Conservation (phyloP, 2,329 filamentous ascomycete species). For the Botrytis cinerea region DNA sequence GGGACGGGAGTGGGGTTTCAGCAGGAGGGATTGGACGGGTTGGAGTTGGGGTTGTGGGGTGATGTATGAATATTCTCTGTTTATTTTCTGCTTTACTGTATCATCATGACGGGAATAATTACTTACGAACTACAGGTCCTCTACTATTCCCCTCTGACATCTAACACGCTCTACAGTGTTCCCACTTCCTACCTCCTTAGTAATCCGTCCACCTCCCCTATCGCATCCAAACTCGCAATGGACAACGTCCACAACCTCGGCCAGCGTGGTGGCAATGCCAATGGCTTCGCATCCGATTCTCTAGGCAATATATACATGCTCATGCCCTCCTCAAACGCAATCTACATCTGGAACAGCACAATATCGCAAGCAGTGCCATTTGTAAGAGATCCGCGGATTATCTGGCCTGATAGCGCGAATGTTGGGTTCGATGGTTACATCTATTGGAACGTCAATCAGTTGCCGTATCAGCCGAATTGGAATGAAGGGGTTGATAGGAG, state of each 20-base stretch:
- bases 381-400: slow-evolving; percentile 47
- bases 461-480: slow-evolving; percentile 51
- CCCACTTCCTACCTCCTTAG: slow-evolving; percentile 44
- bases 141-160: slow-evolving; percentile 48
- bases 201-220: slow-evolving; percentile 39
- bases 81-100: neutral
- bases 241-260: slow-evolving; percentile 50
- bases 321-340: slow-evolving; percentile 49
- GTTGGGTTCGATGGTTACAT: slow-evolving; percentile 49
- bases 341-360: slow-evolving; percentile 47
- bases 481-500: slow-evolving; percentile 48
- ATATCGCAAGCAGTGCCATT: slow-evolving; percentile 44
- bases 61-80: slow-evolving; percentile 31
- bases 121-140: slow-evolving; percentile 37
- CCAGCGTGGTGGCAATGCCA: slow-evolving; percentile 48
- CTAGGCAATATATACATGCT: slow-evolving; percentile 50
- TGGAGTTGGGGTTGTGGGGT: slow-evolving; percentile 38
- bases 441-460: slow-evolving; percentile 53
- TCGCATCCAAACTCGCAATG: slow-evolving; percentile 46
- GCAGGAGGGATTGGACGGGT: slow-evolving; percentile 42
- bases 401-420: slow-evolving; percentile 49
- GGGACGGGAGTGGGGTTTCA: slow-evolving; percentile 38
- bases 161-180: slow-evolving; percentile 42
- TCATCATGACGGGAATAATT: neutral
- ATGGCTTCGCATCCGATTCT: slow-evolving; percentile 49